Conservation (phyloP, 768 basidiomycete species). For the Cystofilobasidium bisporidii region DNA sequence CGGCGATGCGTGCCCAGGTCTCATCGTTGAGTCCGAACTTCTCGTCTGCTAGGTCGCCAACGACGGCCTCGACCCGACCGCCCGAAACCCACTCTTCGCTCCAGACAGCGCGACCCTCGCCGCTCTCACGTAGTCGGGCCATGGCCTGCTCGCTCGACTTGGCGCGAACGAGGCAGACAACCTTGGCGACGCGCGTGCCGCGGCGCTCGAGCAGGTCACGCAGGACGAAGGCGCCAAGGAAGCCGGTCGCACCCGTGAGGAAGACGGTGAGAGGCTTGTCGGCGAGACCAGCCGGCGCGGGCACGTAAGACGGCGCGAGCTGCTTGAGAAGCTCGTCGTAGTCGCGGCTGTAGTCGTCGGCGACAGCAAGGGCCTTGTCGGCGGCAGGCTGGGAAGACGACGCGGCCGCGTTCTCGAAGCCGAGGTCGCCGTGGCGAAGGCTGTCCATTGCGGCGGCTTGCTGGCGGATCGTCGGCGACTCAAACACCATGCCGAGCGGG, state of each 20-base stretch:
- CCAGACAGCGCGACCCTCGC: conserved; percentile 77
- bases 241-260: conserved; percentile 94
- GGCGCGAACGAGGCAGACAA: conserved; percentile 84
- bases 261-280: conserved; percentile 62
- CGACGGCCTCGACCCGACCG: conserved; percentile 63
- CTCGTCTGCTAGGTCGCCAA: conserved; percentile 70
- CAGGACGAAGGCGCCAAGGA: conserved; percentile 87
- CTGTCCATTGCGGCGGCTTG: conserved; percentile 67
- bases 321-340: conserved; percentile 53
- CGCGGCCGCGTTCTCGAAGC: conserved; percentile 46
- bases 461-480: conserved; percentile 70
- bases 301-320: conserved; percentile 55
- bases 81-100: conserved; percentile 65
- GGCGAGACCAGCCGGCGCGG: conserved; percentile 52
- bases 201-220: conserved; percentile 59
- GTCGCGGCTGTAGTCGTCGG: conserved; percentile 71
- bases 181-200: conserved; percentile 59
- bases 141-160: conserved; percentile 54
- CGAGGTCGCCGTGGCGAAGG: conserved; percentile 69
- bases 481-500: conserved; percentile 83
- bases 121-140: conserved; percentile 58
- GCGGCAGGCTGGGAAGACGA: conserved; percentile 27
- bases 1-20: conserved; percentile 58
- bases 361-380: conserved; percentile 31
- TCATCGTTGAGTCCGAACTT: conserved; percentile 60